Evolutionary conservation across 441 rosid genomes (phyloP), one percentile per base, ranked within the genome.

Genomic region (Mallotus japonicus): DNA sequence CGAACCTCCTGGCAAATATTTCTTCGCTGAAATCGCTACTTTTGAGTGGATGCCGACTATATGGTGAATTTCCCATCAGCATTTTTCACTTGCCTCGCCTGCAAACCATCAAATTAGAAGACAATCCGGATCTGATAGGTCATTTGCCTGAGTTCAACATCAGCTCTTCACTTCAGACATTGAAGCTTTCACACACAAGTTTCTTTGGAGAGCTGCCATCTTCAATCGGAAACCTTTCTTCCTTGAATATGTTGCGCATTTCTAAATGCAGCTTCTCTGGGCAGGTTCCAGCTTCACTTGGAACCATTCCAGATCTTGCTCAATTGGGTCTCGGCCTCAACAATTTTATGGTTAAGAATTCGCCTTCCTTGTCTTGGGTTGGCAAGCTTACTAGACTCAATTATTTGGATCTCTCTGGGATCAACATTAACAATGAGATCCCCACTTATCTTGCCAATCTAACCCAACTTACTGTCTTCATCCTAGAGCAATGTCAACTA

Each of bases 221-320:
- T 5, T 14, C 16, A 5, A n/a, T 66, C 10, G 46, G 44, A 10
- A 61, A 44, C 40, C 73, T 72, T 2, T n/a, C 9, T n/a, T 32
- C 6, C 16, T 76, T 66, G 63, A n/a, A 44, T 12, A 1, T 0
- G 0, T 37, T 76, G 8, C 0, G 0, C 6, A 13, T 62, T 1
- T 0, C 12, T 2, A 24, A 24, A 24, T n/a, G 70, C 19, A 11
- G 1, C 37, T 10, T 69, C 14, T 12, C 17, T 49, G 74, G 81
- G 8, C 16, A 68, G 13, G 32, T 78, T 72, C 77, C 79, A 6
- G 32, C 72, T 3, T 24, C 57, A 16, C 49, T 73, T 42, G 57
- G 51, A 58, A 73, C 64, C 32, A 37, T 64, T 16, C 22, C 40
- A 7, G 56, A 20, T 0, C 77, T 77, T n/a, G 62, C 17, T 0